phyloP scores from a whole-genome alignment of 164 flowering plant species.

The Macadamia integrifolia region DNA sequence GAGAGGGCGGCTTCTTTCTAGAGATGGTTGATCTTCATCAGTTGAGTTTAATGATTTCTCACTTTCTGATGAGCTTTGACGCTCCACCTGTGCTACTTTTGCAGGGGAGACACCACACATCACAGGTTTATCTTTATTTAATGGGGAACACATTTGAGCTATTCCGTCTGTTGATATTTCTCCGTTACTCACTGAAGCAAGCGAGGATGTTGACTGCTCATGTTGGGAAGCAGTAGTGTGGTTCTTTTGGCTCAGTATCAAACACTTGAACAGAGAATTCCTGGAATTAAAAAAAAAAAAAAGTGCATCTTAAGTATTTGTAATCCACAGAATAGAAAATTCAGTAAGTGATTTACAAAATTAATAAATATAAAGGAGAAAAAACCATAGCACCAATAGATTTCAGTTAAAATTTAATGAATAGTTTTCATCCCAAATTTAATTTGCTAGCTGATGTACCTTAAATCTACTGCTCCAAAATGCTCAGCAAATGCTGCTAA shows the following conservation, averaged over 20 bases:
- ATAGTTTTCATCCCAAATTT: background rate
- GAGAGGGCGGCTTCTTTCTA: constrained; percentile 69
- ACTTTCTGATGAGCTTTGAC: constrained; percentile 55
- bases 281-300: constrained; percentile 29
- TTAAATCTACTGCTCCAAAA: constrained; percentile 50
- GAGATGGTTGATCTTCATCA: constrained; percentile 41
- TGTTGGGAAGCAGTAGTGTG: constrained; percentile 21
- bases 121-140: constrained; percentile 28
- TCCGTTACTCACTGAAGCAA: constrained; percentile 19
- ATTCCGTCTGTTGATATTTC: constrained; percentile 13
- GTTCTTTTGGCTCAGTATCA: constrained; percentile 28
- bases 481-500: constrained; percentile 43
- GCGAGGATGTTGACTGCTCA: constrained; percentile 14
- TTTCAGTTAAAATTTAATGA: background rate
- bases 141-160: constrained; percentile 19
- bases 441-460: constrained; percentile 30
- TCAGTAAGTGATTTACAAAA: background rate
- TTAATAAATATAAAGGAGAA: background rate
- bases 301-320: background rate
- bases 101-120: constrained; percentile 68
- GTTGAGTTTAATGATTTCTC: constrained; percentile 63
- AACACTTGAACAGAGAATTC: constrained; percentile 36
- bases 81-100: constrained; percentile 63
- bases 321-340: background rate
- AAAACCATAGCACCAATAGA: background rate